Base-by-base conservation (phyloP, 768 basidiomycete species). In the Chalciporus chontae region DNA sequence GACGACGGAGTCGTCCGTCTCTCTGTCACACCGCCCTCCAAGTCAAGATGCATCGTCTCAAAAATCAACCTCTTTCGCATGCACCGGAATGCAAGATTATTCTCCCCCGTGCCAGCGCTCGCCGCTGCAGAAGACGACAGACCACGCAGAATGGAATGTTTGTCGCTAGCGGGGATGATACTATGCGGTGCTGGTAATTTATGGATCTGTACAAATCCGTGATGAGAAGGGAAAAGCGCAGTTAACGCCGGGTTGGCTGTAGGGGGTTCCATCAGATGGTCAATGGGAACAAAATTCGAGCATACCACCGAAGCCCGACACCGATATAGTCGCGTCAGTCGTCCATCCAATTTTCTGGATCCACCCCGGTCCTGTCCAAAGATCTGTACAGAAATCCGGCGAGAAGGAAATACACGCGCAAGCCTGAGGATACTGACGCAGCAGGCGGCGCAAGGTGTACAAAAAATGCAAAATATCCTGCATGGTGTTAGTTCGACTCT, bases 51-150 rank as follows among this genome's bases (percentile, higher is more conserved):
- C 51, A 97, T 72, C 21, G 93, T 97, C 72, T 97, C 95, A 58
- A 98, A 81, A 18, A 94, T 72, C 49, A 97, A 76, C 43, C 92
- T 74, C 64, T 89, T 92, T 58, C 94, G 76, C 60, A 85, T 96
- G 61, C 90, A 88, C 65, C 85, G 89, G 77, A 98, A 99, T 11
- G 88, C 93, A 8, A 99, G 77, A 60, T 98, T 97, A 69, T 98
- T 98, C 66, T 97, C 94, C 8, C 94, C 89, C n/a, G 83, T 82
- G 0, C 84, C 85, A 7, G 78, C 77, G 11, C 70, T 71, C 3
- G 71, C 71, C 31, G 65, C 69, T 15, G 75, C 71, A 19, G 80
- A 76, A 2, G 79, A 77, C 39, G 79, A 79, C 42, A 95, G 72
- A 11, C 92, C 94, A 10, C 95, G 85, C 40, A 99, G 75, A 5